A percentile compares a stretch with the other conserved stretches of the same genome.
These are phyloP conservation scores for Lodderomyces oxycetoniae DNA, from an alignment of 1,139 yeast genomes.

Conservation along the genomic window DNA sequence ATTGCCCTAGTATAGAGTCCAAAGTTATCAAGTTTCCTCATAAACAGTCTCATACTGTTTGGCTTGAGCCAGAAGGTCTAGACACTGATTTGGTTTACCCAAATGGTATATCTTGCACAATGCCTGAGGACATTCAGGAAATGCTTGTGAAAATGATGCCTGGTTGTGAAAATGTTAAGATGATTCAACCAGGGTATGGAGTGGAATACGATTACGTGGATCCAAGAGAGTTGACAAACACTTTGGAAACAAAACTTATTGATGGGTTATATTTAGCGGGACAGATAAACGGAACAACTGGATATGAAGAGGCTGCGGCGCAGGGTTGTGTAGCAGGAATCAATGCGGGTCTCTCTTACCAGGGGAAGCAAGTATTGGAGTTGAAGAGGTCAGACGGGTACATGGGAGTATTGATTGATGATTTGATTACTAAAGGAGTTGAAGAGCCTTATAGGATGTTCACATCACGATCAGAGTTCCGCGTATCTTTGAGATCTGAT, in stretches of 20 bases:
- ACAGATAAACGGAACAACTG: slow-evolving; percentile 97
- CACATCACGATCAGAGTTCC: slow-evolving; percentile 90
- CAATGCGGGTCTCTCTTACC: slow-evolving; percentile 66
- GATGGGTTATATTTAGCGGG: slow-evolving; percentile 87
- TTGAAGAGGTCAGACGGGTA: slow-evolving; percentile 80
- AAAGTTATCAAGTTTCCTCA: slow-evolving; percentile 79
- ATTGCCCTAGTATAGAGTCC: slow-evolving; percentile 95
- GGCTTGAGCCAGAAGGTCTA: slow-evolving; percentile 97
- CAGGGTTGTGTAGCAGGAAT: slow-evolving; percentile 96
- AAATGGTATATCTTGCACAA: slow-evolving; percentile 91
- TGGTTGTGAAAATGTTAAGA: slow-evolving; percentile 81
- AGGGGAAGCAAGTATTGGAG: slow-evolving; percentile 43
- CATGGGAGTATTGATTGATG: slow-evolving; percentile 90
- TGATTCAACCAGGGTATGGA: slow-evolving; percentile 96
- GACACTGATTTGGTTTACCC: slow-evolving; percentile 86
- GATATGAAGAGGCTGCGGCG: slow-evolving; percentile 98
- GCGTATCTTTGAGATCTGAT: slow-evolving; percentile 86
- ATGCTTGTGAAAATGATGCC: slow-evolving; percentile 71
- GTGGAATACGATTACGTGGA: slow-evolving; percentile 96
- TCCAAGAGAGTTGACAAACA: slow-evolving; percentile 76
- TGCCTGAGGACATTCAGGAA: slow-evolving; percentile 91
- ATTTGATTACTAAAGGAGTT: slow-evolving; percentile 90
- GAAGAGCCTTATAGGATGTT: slow-evolving; percentile 98
- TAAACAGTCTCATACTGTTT: slow-evolving; percentile 71
- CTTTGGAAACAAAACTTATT: slow-evolving; percentile 78